Evolutionary conservation across 306 rosid species (phyloP).

Genomic region (Astragalus glycyphyllos): DNA sequence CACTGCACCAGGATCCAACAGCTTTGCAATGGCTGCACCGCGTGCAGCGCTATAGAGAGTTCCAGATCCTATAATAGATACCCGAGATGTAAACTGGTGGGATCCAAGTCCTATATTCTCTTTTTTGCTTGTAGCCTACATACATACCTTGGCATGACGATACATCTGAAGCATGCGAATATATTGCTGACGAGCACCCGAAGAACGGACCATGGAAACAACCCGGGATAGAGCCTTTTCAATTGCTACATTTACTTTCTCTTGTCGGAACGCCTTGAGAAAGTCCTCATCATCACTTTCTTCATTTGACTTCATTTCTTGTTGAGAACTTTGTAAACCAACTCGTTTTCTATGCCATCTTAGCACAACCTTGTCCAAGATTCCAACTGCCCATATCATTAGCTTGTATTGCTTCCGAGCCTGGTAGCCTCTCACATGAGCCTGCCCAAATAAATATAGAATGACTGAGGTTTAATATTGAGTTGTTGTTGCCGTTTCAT

Average conservation of each 20-base stretch:
- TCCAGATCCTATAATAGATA: background rate
- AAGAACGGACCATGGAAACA: constrained; percentile 75
- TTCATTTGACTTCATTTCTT: constrained; percentile 50
- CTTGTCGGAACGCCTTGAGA: constrained; percentile 79
- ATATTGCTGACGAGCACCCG: constrained; percentile 81
- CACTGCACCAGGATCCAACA: no score
- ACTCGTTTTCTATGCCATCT: constrained; percentile 87
- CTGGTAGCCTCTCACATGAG: constrained; percentile 89
- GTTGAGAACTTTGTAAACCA: constrained; percentile 73
- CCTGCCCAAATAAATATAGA: constrained; percentile 62
- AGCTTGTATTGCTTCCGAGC: constrained; percentile 78
- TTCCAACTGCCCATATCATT: constrained; percentile 90
- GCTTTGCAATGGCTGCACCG: no score
- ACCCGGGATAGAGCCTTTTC: constrained; percentile 79
- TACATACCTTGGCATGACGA: constrained; percentile 80
- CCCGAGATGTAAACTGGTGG: constrained; percentile 1
- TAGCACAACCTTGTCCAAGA: constrained; percentile 85
- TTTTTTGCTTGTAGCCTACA: constrained; percentile 5
- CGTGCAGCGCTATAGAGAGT: no score
- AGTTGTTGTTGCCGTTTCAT: constrained; percentile 21
- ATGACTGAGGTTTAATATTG: constrained; percentile 5
- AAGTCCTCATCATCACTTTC: constrained; percentile 86
- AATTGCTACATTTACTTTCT: constrained; percentile 73
- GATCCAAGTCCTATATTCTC: background rate
- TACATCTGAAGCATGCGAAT: constrained; percentile 74